Conservation (phyloP, 1,284 basidiomycete species). For the Ceratobasidium sp. region DNA sequence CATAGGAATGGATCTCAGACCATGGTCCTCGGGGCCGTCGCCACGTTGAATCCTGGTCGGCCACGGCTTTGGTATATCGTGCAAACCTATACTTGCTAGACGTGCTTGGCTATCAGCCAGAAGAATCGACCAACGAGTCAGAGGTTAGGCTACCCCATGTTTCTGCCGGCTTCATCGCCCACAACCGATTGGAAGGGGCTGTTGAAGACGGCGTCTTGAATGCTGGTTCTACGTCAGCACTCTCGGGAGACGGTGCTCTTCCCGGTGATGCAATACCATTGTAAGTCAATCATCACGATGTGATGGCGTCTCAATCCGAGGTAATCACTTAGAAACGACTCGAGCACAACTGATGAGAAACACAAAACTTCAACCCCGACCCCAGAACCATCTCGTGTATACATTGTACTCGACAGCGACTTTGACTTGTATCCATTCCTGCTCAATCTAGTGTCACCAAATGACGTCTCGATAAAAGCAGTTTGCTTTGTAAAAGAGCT, state of each 20-base stretch:
- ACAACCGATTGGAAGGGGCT: neutral
- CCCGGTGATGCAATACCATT: neutral
- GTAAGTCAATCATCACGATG: neutral
- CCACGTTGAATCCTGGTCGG: conserved; percentile 2
- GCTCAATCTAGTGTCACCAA: neutral
- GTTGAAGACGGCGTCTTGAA: conserved; percentile 8
- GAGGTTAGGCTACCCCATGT: neutral
- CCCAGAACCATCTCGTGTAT: neutral
- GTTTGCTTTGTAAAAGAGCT: conserved; percentile 3
- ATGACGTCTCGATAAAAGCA: neutral
- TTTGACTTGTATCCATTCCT: neutral
- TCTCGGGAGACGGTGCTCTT: neutral
- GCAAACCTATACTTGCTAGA: conserved; percentile 25
- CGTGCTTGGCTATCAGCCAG: neutral
- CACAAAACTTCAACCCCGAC: neutral
- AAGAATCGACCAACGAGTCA: neutral
- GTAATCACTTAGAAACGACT: neutral
- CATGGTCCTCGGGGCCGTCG: conserved; percentile 3
- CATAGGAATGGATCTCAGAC: conserved; percentile 14
- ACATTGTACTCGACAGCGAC: neutral
- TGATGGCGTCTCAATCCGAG: too few species aligned
- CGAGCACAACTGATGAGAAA: too few species aligned
- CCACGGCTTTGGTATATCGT: conserved; percentile 4
- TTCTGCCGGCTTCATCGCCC: neutral
- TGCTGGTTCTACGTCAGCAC: neutral